A percentile compares a stretch with the other conserved stretches of the same genome.
phyloP scores from a whole-genome alignment of 2,329 filamentous ascomycete species.

The Cytospora chrysosperma region DNA sequence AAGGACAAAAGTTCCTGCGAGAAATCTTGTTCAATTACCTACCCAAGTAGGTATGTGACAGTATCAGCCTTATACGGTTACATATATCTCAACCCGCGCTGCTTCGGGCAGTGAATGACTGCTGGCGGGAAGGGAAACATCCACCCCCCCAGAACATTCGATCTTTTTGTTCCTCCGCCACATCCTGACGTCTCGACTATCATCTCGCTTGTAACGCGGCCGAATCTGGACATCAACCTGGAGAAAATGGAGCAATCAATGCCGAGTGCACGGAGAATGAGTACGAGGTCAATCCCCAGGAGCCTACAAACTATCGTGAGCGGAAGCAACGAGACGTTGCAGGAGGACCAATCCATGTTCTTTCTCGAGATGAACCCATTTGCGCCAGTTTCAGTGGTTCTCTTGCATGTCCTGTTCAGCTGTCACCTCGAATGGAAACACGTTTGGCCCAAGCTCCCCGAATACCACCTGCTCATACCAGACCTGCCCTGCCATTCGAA shows the following conservation, averaged over 20 bases:
- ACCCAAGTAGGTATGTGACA: too few species aligned
- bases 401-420: conserved; percentile 51
- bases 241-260: neutral
- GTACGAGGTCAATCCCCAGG: neutral
- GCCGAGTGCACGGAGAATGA: neutral
- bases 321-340: conserved; percentile 7
- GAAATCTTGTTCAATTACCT: too few species aligned
- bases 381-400: conserved; percentile 38
- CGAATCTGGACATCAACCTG: neutral
- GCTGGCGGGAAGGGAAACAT: neutral
- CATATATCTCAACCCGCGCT: neutral
- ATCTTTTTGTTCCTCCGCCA: too few species aligned
- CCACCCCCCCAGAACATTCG: too few species aligned
- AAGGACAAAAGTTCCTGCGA: neutral
- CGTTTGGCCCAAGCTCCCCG: conserved; percentile 36
- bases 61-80: neutral
- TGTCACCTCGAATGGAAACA: conserved; percentile 44
- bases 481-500: conserved; percentile 42
- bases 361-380: conserved; percentile 22
- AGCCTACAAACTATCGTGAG: conserved; percentile 15
- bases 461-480: conserved; percentile 40
- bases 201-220: neutral
- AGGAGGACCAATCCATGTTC: conserved; percentile 18
- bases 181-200: neutral
- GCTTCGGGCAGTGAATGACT: neutral